These are phyloP conservation scores for Ganoderma resinaceum DNA, from an alignment of 1,284 basidiomycete species.

Conservation along the genomic window DNA sequence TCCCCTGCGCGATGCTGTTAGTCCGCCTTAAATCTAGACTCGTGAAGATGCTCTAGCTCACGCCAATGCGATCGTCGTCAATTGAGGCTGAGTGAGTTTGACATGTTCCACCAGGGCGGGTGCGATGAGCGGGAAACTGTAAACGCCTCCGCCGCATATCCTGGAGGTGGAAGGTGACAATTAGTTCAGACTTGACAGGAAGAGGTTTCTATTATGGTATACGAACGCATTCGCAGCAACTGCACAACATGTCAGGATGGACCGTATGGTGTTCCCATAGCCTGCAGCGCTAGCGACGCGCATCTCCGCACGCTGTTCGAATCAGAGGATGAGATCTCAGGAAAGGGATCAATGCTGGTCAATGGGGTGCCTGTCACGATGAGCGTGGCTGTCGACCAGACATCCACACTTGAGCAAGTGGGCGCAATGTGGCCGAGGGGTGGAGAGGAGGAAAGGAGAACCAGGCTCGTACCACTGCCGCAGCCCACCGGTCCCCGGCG, in stretches of 20 bases:
- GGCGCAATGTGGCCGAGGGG: background rate
- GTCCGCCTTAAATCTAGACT: background rate
- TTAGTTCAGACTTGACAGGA: constrained; percentile 1
- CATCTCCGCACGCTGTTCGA: background rate
- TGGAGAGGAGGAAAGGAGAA: background rate
- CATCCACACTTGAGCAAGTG: background rate
- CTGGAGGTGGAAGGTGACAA: constrained; percentile 43
- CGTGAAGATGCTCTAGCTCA: constrained; percentile 39
- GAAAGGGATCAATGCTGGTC: background rate
- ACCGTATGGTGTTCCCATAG: constrained; percentile 21
- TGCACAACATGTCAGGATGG: constrained; percentile 55
- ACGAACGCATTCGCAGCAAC: constrained; percentile 69
- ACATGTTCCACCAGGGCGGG: constrained; percentile 63
- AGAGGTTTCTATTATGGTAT: constrained; percentile 1
- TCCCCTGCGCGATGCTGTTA: constrained; percentile 49
- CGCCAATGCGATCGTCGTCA: constrained; percentile 79
- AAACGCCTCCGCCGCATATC: constrained; percentile 75
- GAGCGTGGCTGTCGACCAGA: background rate
- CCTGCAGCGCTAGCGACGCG: constrained; percentile 15
- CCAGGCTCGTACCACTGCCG: background rate
- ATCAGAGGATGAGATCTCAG: background rate
- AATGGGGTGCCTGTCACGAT: background rate
- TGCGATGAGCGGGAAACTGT: constrained; percentile 77
- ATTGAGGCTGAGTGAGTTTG: constrained; percentile 74
- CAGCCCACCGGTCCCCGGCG: background rate